These are phyloP conservation scores for Candida corydali DNA, from an alignment of 805 yeast genomes.

Conservation along the genomic window DNA sequence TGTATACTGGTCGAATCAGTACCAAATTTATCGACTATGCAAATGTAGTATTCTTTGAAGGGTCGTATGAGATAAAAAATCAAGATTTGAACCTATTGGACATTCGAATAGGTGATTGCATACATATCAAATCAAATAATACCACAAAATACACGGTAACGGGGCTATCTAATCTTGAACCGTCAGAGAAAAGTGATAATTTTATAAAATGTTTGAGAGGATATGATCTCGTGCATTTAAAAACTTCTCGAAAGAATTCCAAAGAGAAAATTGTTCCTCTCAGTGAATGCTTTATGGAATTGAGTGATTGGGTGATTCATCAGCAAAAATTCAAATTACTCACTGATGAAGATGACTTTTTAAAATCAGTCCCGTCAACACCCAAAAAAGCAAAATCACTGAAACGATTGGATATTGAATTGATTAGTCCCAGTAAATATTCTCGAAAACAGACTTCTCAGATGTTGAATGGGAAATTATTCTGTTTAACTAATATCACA, in stretches of 20 bases:
- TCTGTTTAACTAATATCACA: slow-evolving; percentile 35
- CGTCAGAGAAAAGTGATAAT: slow-evolving; percentile 11
- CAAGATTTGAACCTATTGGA: slow-evolving; percentile 45
- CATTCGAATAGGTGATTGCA: slow-evolving; percentile 53
- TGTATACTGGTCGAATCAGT: slow-evolving; percentile 47
- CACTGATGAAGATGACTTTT: slow-evolving; percentile 11
- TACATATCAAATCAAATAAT: slow-evolving; percentile 30
- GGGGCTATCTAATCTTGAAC: slow-evolving; percentile 31
- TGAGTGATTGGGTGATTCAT: slow-evolving; percentile 35
- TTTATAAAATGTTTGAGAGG: slow-evolving; percentile 57
- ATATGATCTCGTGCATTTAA: slow-evolving; percentile 44
- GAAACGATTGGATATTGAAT: neutral
- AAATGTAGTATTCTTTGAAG: slow-evolving; percentile 40
- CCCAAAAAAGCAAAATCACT: neutral
- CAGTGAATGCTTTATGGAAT: slow-evolving; percentile 35
- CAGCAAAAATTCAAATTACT: slow-evolving; percentile 27
- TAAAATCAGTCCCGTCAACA: slow-evolving; percentile 6
- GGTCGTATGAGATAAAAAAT: slow-evolving; percentile 28
- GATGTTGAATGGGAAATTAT: slow-evolving; percentile 22
- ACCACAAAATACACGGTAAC: slow-evolving; percentile 37
- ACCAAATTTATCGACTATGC: slow-evolving; percentile 21
- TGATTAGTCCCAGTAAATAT: slow-evolving; percentile 4
- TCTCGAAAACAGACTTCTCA: neutral
- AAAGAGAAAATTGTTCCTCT: slow-evolving; percentile 20
- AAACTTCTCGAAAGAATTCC: slow-evolving; percentile 9